These are phyloP conservation scores for Exophiala viscosa DNA, from an alignment of 2,329 filamentous ascomycete species.

Conservation along the genomic window DNA sequence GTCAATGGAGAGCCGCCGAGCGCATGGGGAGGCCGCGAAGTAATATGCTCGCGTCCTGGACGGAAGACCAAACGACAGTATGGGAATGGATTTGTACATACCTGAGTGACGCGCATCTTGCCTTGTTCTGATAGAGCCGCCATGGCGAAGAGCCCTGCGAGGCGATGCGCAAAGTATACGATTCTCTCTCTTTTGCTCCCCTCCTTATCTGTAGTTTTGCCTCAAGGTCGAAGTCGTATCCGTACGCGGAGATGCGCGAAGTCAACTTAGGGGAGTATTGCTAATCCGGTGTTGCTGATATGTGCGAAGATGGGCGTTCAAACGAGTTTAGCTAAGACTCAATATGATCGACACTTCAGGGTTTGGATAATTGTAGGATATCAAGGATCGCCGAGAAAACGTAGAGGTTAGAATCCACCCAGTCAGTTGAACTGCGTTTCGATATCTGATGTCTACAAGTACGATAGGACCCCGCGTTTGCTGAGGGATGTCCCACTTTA, in stretches of 20 bases:
- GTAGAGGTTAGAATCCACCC: no score
- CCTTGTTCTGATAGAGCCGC: not conserved
- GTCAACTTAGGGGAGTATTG: not conserved
- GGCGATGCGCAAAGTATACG: not conserved
- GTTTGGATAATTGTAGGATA: no score
- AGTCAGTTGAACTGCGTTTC: no score
- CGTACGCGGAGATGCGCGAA: not conserved
- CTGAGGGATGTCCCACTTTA: not conserved
- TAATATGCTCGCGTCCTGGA: not conserved
- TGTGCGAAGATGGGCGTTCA: no score
- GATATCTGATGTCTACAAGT: no score
- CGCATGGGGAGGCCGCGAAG: not conserved
- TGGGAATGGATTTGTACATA: not conserved
- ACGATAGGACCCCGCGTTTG: not conserved
- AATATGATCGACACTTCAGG: no score
- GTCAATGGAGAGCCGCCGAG: not conserved
- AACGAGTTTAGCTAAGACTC: no score
- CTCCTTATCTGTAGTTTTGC: not conserved
- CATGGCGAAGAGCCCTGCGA: not conserved
- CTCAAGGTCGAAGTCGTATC: not conserved
- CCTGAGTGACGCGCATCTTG: slow-evolving; percentile 14
- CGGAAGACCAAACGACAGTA: not conserved
- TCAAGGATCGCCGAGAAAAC: no score
- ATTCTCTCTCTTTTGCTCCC: not conserved
- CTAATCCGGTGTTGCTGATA: no score